Conservation (phyloP, 306 rosid genomes). For the Acmispon strigosus region DNA sequence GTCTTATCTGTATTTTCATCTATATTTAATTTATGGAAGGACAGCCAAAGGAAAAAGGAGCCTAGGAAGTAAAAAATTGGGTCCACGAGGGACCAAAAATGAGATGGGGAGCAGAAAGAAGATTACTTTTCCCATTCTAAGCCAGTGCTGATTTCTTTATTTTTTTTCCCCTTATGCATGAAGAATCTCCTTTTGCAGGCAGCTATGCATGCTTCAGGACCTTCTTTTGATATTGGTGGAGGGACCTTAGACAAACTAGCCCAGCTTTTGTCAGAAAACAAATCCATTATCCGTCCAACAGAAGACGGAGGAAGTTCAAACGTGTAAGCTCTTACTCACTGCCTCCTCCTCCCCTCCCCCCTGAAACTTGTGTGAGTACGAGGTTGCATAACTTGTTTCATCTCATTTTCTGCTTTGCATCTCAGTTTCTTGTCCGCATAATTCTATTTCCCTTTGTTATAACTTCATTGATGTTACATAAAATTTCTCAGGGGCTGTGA, state of each 20-base stretch:
- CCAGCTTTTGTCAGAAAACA: conserved; percentile 32
- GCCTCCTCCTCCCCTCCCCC: conserved; percentile 6
- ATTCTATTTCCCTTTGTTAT: conserved; percentile 18
- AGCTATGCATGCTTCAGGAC: conserved; percentile 29
- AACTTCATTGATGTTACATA: conserved; percentile 29
- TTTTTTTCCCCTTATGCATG: conserved; percentile 11
- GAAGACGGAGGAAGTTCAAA: conserved; percentile 39
- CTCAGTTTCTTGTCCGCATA: neutral
- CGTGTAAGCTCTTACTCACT: conserved; percentile 43
- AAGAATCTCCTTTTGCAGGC: conserved; percentile 45
- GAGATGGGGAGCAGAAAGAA: neutral
- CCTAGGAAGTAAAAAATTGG: neutral
- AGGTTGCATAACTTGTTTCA: conserved; percentile 1
- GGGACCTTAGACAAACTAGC: conserved; percentile 30
- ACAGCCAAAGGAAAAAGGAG: neutral
- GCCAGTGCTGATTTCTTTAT: neutral
- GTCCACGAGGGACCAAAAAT: neutral
- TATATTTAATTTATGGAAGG: neutral
- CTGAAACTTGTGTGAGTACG: neutral
- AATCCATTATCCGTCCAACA: conserved; percentile 26
- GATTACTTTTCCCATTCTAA: neutral
- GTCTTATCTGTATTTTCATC: conserved; percentile 6
- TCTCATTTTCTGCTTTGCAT: neutral
- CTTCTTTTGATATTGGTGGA: conserved; percentile 36
- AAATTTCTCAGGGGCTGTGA: conserved; percentile 46